A percentile compares a stretch with the other conserved stretches of the same genome.
Conservation (phyloP, 106 monocot genomes). For the Acanthochlamys bracteata region DNA sequence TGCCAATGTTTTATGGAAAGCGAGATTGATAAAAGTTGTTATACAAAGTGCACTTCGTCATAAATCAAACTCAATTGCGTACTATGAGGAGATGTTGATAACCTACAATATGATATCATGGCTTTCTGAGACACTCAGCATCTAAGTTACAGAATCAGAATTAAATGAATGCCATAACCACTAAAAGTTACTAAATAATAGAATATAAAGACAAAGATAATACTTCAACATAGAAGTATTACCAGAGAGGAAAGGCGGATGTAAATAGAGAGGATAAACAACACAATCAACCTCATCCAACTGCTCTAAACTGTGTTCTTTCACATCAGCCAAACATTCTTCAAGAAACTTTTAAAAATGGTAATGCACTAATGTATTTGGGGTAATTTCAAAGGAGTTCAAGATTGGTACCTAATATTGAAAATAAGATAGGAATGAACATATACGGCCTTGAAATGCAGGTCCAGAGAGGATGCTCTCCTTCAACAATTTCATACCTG, state of each 20-base stretch:
- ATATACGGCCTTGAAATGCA: slow-evolving; percentile 82
- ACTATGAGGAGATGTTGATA: no score
- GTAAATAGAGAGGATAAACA: slow-evolving; percentile 98
- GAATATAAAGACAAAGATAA: not conserved
- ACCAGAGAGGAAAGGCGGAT: slow-evolving; percentile 94
- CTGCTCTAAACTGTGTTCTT: slow-evolving; percentile 79
- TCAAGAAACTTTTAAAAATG: no score
- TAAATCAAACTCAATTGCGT: no score
- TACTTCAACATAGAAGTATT: slow-evolving; percentile 18
- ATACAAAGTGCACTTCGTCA: no score
- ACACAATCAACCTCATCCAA: slow-evolving; percentile 75
- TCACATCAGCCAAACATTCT: no score
- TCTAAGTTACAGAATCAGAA: no score
- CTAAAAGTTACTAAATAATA: not conserved
- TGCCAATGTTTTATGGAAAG: no score
- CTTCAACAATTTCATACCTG: slow-evolving; percentile 95
- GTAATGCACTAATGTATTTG: no score
- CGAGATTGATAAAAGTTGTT: no score
- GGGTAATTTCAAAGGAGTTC: no score
- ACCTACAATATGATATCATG: no score
- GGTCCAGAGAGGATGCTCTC: slow-evolving; percentile 74
- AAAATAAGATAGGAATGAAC: slow-evolving; percentile 82
- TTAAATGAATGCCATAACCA: not conserved
- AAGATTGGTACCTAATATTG: slow-evolving; percentile 69
- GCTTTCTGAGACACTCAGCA: no score